Conservation (phyloP, 2,329 filamentous ascomycete species). For the Fusarium austroafricanum region DNA sequence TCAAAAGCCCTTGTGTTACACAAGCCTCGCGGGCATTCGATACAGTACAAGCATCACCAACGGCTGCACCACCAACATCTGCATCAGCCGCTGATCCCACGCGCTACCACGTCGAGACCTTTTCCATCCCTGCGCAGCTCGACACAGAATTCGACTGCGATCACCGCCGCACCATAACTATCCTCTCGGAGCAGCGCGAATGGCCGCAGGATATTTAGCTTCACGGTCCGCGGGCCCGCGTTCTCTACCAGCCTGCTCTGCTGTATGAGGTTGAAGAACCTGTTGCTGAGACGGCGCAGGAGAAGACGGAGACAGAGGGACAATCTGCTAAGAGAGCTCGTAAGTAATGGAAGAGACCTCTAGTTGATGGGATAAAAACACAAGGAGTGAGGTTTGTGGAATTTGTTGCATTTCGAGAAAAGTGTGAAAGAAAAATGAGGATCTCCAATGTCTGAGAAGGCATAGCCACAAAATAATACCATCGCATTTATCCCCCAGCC, state of each 20-base stretch:
- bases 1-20: slow-evolving; percentile 1
- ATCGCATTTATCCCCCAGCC: background rate
- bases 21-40: background rate
- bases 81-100: background rate
- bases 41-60: background rate
- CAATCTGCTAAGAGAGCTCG: no score
- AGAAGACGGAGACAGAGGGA: no score
- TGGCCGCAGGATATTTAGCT: slow-evolving; percentile 38
- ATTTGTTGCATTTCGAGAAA: background rate
- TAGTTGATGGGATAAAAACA: no score
- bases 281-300: background rate
- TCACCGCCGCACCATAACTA: slow-evolving; percentile 12
- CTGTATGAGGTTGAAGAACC: background rate
- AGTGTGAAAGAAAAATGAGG: slow-evolving; percentile 1
- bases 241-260: slow-evolving; percentile 27
- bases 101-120: background rate
- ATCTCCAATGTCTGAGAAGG: background rate
- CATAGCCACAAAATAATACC: background rate
- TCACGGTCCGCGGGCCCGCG: slow-evolving; percentile 11
- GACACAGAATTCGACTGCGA: slow-evolving; percentile 1
- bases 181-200: background rate
- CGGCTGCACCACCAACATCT: background rate
- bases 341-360: no score
- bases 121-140: background rate
- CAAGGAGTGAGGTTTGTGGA: no score